A percentile compares a stretch with the other conserved stretches of the same genome.
These are phyloP conservation scores for Suillus subaureus DNA, from an alignment of 768 basidiomycete species.

Conservation along the genomic window DNA sequence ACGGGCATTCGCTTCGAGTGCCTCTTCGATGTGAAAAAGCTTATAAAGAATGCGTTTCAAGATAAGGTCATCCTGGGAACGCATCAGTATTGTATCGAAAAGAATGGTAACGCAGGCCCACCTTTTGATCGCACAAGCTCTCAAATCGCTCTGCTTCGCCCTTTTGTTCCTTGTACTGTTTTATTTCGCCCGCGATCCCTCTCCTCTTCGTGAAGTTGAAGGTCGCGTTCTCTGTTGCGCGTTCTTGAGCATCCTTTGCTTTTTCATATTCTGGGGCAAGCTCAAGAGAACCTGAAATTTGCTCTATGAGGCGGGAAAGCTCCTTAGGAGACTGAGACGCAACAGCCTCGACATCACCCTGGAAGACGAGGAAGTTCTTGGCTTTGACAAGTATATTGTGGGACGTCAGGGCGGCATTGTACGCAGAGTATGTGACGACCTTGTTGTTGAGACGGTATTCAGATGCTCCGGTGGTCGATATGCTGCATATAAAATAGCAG, in stretches of 20 bases:
- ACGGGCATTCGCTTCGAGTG: constrained; percentile 70
- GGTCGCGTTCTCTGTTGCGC: constrained; percentile 92
- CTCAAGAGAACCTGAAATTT: constrained; percentile 94
- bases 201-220: constrained; percentile 94
- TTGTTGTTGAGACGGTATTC: constrained; percentile 88
- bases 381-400: constrained; percentile 99
- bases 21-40: constrained; percentile 86
- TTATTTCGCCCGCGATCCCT: constrained; percentile 93
- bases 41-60: constrained; percentile 84
- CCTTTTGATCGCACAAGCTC: constrained; percentile 70
- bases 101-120: constrained; percentile 35
- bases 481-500: constrained; percentile 47
- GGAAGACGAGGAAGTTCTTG: constrained; percentile 99
- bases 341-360: constrained; percentile 98
- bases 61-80: constrained; percentile 72
- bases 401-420: constrained; percentile 82
- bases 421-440: constrained; percentile 82
- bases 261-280: constrained; percentile 86
- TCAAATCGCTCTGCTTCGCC: constrained; percentile 90
- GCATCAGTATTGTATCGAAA: constrained; percentile 11
- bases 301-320: constrained; percentile 88
- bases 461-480: constrained; percentile 83
- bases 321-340: constrained; percentile 93
- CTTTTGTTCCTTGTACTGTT: constrained; percentile 97
- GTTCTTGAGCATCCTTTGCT: constrained; percentile 83